Evolutionary conservation across 768 basidiomycete genomes (phyloP).

Genomic region (Inosperma sp.): DNA sequence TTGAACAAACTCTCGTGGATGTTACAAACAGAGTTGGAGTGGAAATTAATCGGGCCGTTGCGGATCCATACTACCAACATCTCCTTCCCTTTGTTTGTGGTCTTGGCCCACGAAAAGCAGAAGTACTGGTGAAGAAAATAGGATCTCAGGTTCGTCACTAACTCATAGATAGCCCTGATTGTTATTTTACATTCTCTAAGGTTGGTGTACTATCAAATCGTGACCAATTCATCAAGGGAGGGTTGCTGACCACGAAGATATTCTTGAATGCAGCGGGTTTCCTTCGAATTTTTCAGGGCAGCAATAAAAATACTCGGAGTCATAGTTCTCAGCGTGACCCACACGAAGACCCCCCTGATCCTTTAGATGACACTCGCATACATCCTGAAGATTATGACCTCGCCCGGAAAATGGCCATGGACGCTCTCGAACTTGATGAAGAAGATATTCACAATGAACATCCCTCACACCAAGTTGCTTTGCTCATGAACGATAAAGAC

Average conservation of each 20-base stretch:
- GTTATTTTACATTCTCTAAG: constrained; percentile 36
- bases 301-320: constrained; percentile 39
- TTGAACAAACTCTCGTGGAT: constrained; percentile 88
- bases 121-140: constrained; percentile 78
- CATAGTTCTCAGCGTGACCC: constrained; percentile 55
- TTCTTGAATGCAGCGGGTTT: constrained; percentile 94
- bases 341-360: constrained; percentile 78
- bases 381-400: constrained; percentile 98
- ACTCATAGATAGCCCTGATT: constrained; percentile 4
- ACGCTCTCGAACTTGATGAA: constrained; percentile 95
- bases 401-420: constrained; percentile 97
- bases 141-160: constrained; percentile 55
- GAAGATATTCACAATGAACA: constrained; percentile 93
- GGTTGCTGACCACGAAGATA: constrained; percentile 78
- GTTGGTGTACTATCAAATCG: constrained; percentile 86
- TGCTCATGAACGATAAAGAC: constrained; percentile 80
- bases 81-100: constrained; percentile 90
- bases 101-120: constrained; percentile 91
- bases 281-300: constrained; percentile 72
- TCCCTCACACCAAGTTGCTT: constrained; percentile 81
- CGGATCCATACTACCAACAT: constrained; percentile 83
- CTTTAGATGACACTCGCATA: constrained; percentile 91
- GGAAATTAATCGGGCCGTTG: constrained; percentile 90
- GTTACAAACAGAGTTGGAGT: constrained; percentile 90
- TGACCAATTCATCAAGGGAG: constrained; percentile 78